Percentiles rank a stretch among this genome's conserved stretches.
These are phyloP conservation scores for Trametes sp. DNA, from an alignment of 1,284 basidiomycete genomes.

Conservation along the genomic window DNA sequence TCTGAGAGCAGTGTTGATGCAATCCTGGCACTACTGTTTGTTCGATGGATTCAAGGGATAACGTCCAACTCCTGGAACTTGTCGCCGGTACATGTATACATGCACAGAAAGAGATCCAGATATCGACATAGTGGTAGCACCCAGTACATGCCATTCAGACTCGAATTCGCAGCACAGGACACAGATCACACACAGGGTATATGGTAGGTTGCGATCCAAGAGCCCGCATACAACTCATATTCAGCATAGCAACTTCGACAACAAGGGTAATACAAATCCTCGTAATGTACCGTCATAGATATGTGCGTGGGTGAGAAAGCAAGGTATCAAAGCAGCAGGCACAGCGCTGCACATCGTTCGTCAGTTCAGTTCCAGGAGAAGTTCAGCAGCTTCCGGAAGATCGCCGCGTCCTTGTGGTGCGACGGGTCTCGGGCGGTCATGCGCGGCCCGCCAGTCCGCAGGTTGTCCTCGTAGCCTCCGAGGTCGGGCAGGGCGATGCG, in stretches of 20 bases:
- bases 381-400: conserved; percentile 39
- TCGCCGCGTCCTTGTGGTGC: conserved; percentile 36
- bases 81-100: no score
- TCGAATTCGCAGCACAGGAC: not conserved
- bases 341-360: conserved; percentile 10
- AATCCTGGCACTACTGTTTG: no score
- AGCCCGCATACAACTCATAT: conserved; percentile 35
- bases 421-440: conserved; percentile 32
- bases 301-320: conserved; percentile 34
- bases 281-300: conserved; percentile 38
- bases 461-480: conserved; percentile 33
- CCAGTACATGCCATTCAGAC: not conserved
- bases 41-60: no score
- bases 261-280: conserved; percentile 38
- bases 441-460: conserved; percentile 25
- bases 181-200: conserved; percentile 9
- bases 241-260: conserved; percentile 38
- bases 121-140: no score
- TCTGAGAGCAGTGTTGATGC: no score
- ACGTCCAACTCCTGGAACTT: no score
- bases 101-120: no score
- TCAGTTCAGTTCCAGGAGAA: conserved; percentile 41
- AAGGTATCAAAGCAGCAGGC: conserved; percentile 33
- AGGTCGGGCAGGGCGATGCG: conserved; percentile 49
- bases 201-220: conserved; percentile 25